Conservation (phyloP, 257 asterid species). For the Gentiana straminea region DNA sequence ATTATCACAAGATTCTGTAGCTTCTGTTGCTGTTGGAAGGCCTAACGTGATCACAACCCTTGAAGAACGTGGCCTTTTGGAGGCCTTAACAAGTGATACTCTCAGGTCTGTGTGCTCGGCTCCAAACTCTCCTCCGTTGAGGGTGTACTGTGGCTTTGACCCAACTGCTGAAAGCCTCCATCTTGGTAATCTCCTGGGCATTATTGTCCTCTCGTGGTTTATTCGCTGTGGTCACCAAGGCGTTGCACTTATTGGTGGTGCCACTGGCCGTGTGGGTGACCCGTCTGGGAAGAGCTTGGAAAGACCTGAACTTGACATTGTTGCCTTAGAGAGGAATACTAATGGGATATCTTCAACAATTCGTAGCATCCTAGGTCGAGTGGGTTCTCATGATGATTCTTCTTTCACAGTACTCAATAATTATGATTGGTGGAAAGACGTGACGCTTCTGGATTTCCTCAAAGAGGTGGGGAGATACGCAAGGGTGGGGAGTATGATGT, state of each 20-base stretch:
- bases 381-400: constrained; percentile 4
- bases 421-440: constrained; percentile 93
- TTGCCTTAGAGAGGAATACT: constrained; percentile 35
- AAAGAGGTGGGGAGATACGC: constrained; percentile 60
- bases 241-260: constrained; percentile 85
- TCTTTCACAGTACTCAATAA: constrained; percentile 47
- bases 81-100: constrained; percentile 53
- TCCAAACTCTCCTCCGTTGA: constrained; percentile 27
- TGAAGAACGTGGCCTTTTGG: constrained; percentile 70
- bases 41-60: constrained; percentile 55
- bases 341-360: constrained; percentile 38
- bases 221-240: constrained; percentile 67
- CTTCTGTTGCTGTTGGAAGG: background rate
- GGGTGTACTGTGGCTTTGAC: constrained; percentile 89
- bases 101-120: constrained; percentile 28
- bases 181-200: constrained; percentile 75
- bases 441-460: constrained; percentile 62
- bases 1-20: background rate
- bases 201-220: constrained; percentile 89
- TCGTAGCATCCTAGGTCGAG: constrained; percentile 30
- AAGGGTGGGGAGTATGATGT: constrained; percentile 79
- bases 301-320: constrained; percentile 64
- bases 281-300: constrained; percentile 82
- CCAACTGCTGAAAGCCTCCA: constrained; percentile 94
- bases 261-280: constrained; percentile 91